Base-by-base conservation (phyloP, 2,329 filamentous ascomycete species). In the Chrysosporium queenslandicum region DNA sequence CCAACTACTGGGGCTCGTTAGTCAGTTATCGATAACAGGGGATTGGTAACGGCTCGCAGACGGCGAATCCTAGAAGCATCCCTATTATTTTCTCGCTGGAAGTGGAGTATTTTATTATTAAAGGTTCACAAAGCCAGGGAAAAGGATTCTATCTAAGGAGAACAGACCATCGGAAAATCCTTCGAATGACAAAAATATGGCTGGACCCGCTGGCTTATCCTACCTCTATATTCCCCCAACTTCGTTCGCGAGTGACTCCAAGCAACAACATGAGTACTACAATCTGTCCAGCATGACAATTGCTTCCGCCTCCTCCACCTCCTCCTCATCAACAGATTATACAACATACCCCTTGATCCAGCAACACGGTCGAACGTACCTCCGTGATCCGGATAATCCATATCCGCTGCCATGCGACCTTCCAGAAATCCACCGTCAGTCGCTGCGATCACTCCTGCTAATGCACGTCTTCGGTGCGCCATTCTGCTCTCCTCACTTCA, bases 361-460 rank as follows among this genome's bases (percentile, higher is more conserved):
- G 58, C 82, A 85, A 62, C 84, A 92, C 71, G 87, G 87, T 49
- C 85, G 89, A 53, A 85, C 85, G 43, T 96, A 91, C 69, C 78
- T 94, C 58, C 81, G 85, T 64, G 87, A 94, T 63, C 73, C 77
- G 7, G 75, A 78, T 1, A 71, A 86, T 27, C 72, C 80, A 6
- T 96, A 97, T 62, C 88, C 88, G n/a, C 75, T 96, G 1, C 91
- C 91, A 36, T 85, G 86, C 71, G 91, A 96, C 70, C 78, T 95
- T 37, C 75, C 83, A 37, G 90, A 96, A 70, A 78, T 94, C 46
- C 88, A 95, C 68, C 81, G 90, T 53, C 90, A 96, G 69, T 89
- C 83, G 45, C 74, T 96, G 52, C 82, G 87, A 55, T 94, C 90
- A 0, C 76, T 94, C 59, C 77, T 95, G 56, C 76, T 89, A 48